Conservation (phyloP, 2,329 filamentous ascomycete species). For the Sporothrix sp. region DNA sequence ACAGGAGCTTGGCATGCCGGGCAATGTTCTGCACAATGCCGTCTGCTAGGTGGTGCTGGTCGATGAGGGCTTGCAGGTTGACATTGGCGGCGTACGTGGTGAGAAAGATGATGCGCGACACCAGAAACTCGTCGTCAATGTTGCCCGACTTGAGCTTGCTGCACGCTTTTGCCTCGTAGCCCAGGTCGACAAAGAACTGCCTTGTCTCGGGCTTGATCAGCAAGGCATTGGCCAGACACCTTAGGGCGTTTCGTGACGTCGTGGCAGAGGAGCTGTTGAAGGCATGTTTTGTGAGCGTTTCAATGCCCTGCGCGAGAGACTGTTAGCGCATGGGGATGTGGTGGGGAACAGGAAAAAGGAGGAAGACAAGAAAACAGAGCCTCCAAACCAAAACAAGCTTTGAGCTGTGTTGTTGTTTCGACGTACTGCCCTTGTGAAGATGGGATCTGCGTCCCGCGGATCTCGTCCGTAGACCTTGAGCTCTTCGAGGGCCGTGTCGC, state of each 20-base stretch:
- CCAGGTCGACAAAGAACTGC: conserved; percentile 63
- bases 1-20: conserved; percentile 50
- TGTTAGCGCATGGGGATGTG: conserved; percentile 7
- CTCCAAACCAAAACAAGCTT: neutral
- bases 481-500: conserved; percentile 51
- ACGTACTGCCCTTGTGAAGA: conserved; percentile 69
- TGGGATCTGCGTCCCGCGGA: conserved; percentile 61
- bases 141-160: conserved; percentile 61
- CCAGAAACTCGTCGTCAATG: conserved; percentile 77
- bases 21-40: conserved; percentile 59
- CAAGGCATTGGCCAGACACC: conserved; percentile 78
- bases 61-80: conserved; percentile 55
- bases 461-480: conserved; percentile 73
- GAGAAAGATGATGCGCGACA: conserved; percentile 69
- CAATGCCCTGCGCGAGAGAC: conserved; percentile 53
- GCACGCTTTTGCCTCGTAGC: conserved; percentile 57
- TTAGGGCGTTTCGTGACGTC: conserved; percentile 64
- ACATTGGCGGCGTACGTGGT: conserved; percentile 68
- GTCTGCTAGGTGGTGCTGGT: conserved; percentile 55
- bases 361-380: neutral
- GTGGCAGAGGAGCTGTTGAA: conserved; percentile 55
- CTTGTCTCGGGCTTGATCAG: conserved; percentile 58
- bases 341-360: neutral
- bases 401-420: neutral
- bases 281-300: conserved; percentile 60